phyloP scores from a whole-genome alignment of 805 yeast genomes.

The Metschnikowia cerradonensis region DNA sequence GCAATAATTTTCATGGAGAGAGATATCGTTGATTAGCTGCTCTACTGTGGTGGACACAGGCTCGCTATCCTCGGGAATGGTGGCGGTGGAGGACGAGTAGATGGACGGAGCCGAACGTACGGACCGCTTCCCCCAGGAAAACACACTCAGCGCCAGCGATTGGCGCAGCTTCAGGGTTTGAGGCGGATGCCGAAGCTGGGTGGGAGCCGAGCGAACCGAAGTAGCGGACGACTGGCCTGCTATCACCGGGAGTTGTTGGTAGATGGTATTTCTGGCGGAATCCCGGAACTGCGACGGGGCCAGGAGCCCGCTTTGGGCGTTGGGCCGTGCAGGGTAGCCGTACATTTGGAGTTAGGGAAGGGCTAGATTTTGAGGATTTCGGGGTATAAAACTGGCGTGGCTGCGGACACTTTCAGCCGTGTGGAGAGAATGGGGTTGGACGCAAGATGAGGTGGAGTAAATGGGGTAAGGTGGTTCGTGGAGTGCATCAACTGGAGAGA shows the following conservation, averaged over 20 bases:
- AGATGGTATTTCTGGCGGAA: slow-evolving; percentile 41
- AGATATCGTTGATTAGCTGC: slow-evolving; percentile 41
- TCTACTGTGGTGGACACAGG: slow-evolving; percentile 41
- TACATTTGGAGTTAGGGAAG: slow-evolving; percentile 8
- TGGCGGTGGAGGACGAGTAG: slow-evolving; percentile 39
- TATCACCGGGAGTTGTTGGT: slow-evolving; percentile 33
- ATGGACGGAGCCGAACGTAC: slow-evolving; percentile 43
- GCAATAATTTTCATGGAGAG: slow-evolving; percentile 32
- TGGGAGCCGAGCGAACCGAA: slow-evolving; percentile 40
- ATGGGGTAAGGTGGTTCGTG: slow-evolving; percentile 2
- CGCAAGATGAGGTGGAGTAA: slow-evolving; percentile 1
- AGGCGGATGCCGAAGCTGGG: slow-evolving; percentile 22
- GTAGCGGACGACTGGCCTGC: slow-evolving; percentile 24
- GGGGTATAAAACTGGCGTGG: too few relatives aligned
- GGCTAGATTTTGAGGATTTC: not conserved
- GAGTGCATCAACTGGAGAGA: not conserved
- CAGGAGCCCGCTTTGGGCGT: slow-evolving; percentile 14
- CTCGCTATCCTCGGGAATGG: slow-evolving; percentile 43
- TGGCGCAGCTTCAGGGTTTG: slow-evolving; percentile 24
- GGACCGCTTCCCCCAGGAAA: slow-evolving; percentile 33
- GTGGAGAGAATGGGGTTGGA: not conserved
- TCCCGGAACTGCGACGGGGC: slow-evolving; percentile 41
- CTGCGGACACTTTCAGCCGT: too few relatives aligned
- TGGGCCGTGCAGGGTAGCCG: slow-evolving; percentile 16
- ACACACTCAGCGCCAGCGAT: slow-evolving; percentile 37